These are phyloP conservation scores for Ramaria rubella DNA, from an alignment of 768 basidiomycete species.

Conservation along the genomic window DNA sequence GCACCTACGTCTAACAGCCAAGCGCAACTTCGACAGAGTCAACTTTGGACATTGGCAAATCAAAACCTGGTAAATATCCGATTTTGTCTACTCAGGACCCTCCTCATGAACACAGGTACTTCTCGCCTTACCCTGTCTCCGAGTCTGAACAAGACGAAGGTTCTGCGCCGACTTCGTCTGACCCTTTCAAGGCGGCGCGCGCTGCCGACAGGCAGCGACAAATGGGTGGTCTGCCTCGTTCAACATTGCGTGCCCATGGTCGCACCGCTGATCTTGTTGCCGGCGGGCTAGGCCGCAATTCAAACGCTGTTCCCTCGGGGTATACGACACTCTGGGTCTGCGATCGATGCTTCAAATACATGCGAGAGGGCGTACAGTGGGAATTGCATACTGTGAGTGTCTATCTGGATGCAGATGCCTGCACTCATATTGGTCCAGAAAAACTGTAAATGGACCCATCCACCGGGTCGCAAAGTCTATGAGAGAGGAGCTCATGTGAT, in stretches of 20 bases:
- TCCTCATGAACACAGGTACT: conserved; percentile 55
- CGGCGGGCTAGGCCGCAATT: conserved; percentile 49
- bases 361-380: conserved; percentile 67
- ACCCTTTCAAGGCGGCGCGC: conserved; percentile 9
- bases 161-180: conserved; percentile 10
- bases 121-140: conserved; percentile 81
- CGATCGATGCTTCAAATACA: conserved; percentile 95
- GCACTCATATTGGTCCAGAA: conserved; percentile 38
- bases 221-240: conserved; percentile 30
- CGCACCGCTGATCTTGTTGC: conserved; percentile 70
- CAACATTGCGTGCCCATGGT: conserved; percentile 54
- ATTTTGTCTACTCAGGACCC: not conserved
- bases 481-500: conserved; percentile 83
- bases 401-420: conserved; percentile 4
- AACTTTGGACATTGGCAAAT: conserved; percentile 83
- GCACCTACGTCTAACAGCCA: conserved; percentile 58
- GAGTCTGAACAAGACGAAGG: conserved; percentile 60
- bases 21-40: conserved; percentile 83
- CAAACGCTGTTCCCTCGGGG: conserved; percentile 33
- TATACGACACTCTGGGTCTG: conserved; percentile 64
- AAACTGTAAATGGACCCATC: conserved; percentile 58
- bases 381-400: conserved; percentile 53
- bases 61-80: conserved; percentile 67
- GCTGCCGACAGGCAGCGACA: conserved; percentile 3
- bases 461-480: conserved; percentile 88